Evolutionary conservation across 768 basidiomycete genomes (phyloP).

Genomic region (Floccularia luteovirens): DNA sequence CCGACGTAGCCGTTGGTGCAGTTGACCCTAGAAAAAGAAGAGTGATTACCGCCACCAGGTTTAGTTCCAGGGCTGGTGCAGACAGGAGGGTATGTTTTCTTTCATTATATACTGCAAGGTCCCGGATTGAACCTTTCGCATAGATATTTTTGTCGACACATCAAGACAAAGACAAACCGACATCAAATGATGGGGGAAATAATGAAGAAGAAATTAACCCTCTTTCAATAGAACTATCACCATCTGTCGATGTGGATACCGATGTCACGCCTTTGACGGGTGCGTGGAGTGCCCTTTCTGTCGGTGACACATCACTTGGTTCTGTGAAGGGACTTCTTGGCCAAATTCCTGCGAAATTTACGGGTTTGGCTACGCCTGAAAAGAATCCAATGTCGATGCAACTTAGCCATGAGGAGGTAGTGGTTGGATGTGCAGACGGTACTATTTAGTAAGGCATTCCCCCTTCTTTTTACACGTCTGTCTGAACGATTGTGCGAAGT

Average conservation of each 20-base stretch:
- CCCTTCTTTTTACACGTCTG: neutral
- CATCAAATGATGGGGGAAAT: slow-evolving; percentile 13
- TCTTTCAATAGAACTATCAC: slow-evolving; percentile 14
- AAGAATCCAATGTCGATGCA: slow-evolving; percentile 97
- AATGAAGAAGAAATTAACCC: slow-evolving; percentile 20
- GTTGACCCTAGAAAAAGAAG: slow-evolving; percentile 79
- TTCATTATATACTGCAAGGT: slow-evolving; percentile 2
- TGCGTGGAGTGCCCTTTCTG: slow-evolving; percentile 66
- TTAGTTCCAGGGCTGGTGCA: slow-evolving; percentile 77
- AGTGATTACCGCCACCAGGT: slow-evolving; percentile 82
- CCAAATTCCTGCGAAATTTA: slow-evolving; percentile 57
- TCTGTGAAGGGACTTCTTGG: slow-evolving; percentile 57
- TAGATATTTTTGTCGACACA: slow-evolving; percentile 86
- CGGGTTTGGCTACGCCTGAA: slow-evolving; percentile 77
- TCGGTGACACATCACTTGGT: slow-evolving; percentile 13
- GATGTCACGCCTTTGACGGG: slow-evolving; percentile 64
- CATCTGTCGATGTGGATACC: slow-evolving; percentile 54
- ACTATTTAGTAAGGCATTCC: slow-evolving; percentile 74
- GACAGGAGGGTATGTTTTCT: slow-evolving; percentile 60
- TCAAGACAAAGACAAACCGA: slow-evolving; percentile 38
- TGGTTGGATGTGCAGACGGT: slow-evolving; percentile 87
- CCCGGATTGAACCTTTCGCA: neutral
- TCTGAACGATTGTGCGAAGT: slow-evolving; percentile 6
- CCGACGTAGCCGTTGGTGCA: slow-evolving; percentile 85
- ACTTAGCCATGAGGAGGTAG: slow-evolving; percentile 84